Evolutionary conservation across 805 yeast species (phyloP), one percentile per base, ranked within the genome.

Genomic region (Candida germanica): DNA sequence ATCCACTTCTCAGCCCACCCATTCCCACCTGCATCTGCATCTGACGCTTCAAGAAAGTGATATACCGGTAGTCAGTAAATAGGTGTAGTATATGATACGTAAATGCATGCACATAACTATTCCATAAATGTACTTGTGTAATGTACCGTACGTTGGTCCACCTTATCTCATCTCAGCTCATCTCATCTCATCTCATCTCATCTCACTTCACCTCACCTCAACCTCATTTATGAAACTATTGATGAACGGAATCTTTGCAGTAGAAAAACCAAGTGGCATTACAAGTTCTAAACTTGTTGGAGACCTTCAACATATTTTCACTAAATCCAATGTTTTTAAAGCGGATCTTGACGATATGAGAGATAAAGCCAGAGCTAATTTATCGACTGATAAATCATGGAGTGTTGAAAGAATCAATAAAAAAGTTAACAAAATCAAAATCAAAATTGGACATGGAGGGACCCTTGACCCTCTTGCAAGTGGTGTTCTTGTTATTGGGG

Each of bases 371-470:
- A 61, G 68, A 21, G 44, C 44, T 15, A 69, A 69, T 28, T 54
- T 70, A 11, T 54, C 62, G 21, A 57, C 56, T 27, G 64, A 64
- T 51, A 59, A 58, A 32, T 54, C 57, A 37, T 60, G 66, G 53
- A 66, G 75, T 38, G 59, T 68, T 35, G 68, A 64, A 36, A 69
- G 77, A 24, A 71, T 77, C 29, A 70, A 73, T 40, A 71, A 75
- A 36, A 74, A 75, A 39, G 66, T 74, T 19, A 63, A 71, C 16
- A 68, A 69, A 21, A 64, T 75, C 3, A 80, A 80, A 49, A 79
- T 89, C 22, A 93, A 93, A 53, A 83, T 91, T 69, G 99, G 99
- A 1, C 99, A 93, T 58, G 99, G 98, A 13, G 99, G 99, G 7
- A 93, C 99, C 0, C 66, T 93, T 25, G 99, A 93, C 53, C 97